Base-by-base conservation (phyloP, 2,329 filamentous ascomycete species). In the Diaporthe sp. region DNA sequence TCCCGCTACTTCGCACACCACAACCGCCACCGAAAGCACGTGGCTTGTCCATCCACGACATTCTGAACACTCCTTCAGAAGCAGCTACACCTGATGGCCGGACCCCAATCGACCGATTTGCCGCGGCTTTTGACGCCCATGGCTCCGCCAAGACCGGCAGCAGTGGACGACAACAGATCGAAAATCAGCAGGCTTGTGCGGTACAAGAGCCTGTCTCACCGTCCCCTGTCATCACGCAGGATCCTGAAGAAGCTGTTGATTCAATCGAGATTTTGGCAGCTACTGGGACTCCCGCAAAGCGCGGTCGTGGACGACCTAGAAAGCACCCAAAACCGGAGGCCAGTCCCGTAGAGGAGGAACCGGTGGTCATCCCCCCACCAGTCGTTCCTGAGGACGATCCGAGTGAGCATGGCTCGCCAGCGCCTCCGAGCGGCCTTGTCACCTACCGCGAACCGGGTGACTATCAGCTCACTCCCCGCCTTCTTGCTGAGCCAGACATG, bases 401-500 rank as follows among this genome's bases (percentile, higher is more conserved):
- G 28, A 47, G 50, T 28, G 57, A 54, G 12, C 68, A 45, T 28
- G 19, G n/a, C 35, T 54, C 47, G 6, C 52, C 60, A 15, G 45
- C 58, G 19, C 45, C 55, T 42, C 28, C 64, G 0, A 52, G 15
- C 1, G 38, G 13, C 4, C 83, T 82, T 10, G 78, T 82, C 1
- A 80, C 80, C 15, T 67, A 82, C 13, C 92, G 94, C 42, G 85
- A 86, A 0, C 93, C 93, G 0, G 93, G 94, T 1, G 94, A 97
- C 83, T 98, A 98, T 84, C 92, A 94, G 40, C 91, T 96, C 28
- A 97, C 95, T 0, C 89, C 92, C 0, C 87, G 92, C 17, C 88
- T 98, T 0, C 90, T 98, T 0, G 91, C 92, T 0, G 92, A 95
- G 76, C 92, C 93, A 0, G 87, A 85, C 87, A 95, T 87, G 87